phyloP scores from a whole-genome alignment of 78 protist genomes.

The slime mould (Dictyostelium discoideum) region DNA sequence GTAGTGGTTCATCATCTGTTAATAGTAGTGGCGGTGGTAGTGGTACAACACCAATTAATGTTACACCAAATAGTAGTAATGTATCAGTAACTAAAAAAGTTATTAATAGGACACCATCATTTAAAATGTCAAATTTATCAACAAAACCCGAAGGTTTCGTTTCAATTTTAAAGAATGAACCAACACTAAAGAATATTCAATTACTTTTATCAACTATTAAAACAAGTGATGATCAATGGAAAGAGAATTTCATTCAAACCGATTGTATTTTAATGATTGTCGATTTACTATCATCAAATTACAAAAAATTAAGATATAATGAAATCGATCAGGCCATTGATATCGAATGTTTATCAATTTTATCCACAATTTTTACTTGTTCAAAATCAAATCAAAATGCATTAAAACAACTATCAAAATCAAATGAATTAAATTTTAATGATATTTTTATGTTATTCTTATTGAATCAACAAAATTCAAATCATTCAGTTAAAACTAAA shows the following conservation, averaged over 20 bases:
- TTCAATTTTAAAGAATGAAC: constrained; percentile 4
- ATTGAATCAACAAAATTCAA: constrained; percentile 13
- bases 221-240: background rate
- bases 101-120: background rate
- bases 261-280: background rate
- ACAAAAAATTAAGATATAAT: background rate
- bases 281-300: constrained; percentile 22
- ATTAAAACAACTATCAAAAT: constrained; percentile 24
- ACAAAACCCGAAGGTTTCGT: constrained; percentile 15
- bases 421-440: background rate
- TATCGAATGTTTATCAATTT: constrained; percentile 4
- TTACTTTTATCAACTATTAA: background rate
- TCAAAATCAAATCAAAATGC: background rate
- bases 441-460: constrained; percentile 22
- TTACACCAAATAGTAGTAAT: background rate
- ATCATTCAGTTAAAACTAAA: constrained; percentile 1
- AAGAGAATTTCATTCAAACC: background rate
- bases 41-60: background rate
- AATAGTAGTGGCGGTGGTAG: background rate
- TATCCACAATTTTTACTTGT: background rate
- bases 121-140: background rate
- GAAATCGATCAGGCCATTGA: constrained; percentile 15
- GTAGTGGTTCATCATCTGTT: background rate
- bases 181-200: constrained; percentile 3
- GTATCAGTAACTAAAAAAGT: background rate